Evolutionary conservation across 2,329 filamentous ascomycete species (phyloP).

Genomic region (Scopulariopsis brevicaulis): DNA sequence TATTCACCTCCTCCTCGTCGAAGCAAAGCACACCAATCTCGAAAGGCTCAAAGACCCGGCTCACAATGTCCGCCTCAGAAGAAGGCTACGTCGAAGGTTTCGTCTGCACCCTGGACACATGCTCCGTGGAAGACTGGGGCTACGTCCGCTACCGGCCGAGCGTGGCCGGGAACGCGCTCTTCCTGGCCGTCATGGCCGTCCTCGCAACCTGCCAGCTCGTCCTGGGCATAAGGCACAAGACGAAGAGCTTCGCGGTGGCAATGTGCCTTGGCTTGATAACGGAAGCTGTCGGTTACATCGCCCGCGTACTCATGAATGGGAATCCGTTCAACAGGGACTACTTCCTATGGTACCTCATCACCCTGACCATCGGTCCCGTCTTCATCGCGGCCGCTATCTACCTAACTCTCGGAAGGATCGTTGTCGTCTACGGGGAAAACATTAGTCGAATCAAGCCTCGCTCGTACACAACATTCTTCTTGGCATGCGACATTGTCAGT

Average conservation of each 20-base stretch:
- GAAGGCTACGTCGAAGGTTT: constrained; percentile 4
- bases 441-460: constrained; percentile 5
- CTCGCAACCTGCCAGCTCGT: neutral
- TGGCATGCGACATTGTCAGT: constrained; percentile 1
- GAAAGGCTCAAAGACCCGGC: neutral
- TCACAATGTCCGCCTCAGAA: neutral
- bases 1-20: neutral
- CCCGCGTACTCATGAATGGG: constrained; percentile 8
- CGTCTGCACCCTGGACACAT: neutral
- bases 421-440: constrained; percentile 9
- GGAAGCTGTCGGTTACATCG: constrained; percentile 11
- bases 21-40: neutral
- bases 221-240: constrained; percentile 11
- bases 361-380: constrained; percentile 13
- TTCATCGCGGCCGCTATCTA: constrained; percentile 14
- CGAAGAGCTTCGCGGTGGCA: constrained; percentile 10
- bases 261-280: constrained; percentile 12
- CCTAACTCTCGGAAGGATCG: constrained; percentile 12
- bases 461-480: constrained; percentile 2
- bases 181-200: neutral
- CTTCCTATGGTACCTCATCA: constrained; percentile 9
- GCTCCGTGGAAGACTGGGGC: neutral
- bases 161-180: neutral
- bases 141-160: neutral
- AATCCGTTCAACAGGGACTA: constrained; percentile 5